Evolutionary conservation across 1,284 basidiomycete genomes (phyloP), one percentile per base, ranked within the genome.

Genomic region (Trichosporon inkin): DNA sequence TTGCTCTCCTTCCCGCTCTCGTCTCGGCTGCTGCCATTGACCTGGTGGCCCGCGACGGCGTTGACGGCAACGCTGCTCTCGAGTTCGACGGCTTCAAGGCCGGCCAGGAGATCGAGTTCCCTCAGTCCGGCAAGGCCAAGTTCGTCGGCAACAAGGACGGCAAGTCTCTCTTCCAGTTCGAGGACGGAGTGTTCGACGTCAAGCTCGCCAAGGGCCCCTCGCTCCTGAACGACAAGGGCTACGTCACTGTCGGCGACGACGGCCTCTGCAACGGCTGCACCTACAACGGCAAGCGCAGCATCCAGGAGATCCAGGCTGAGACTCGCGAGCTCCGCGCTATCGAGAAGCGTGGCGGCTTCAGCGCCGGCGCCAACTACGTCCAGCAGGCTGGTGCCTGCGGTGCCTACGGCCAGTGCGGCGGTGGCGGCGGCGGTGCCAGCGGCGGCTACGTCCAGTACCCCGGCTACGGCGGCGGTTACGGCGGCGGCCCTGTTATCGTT

Each of bases 101-200:
- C 24, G 44, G 44, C 13, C 24, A 49, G 24, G 44, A 49, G 44
- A 24, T 49, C 22, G 44, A 49, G 6, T 49, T 49, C 24, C 44
- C 44, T 24, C 22, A 49, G 22, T 22, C 44, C 14, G 44, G 44
- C 24, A 49, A 49, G 44, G 44, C 22, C 44, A 49, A 49, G 44
- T 49, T 49, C 11, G 22, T 49, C 44, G 44, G 44, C 24, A 49
- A 49, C 44, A 49, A 49, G 44, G 44, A 49, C 44, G 44, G 44
- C 44, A 49, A 49, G 44, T 49, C 44, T 24, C 22, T 49, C 44
- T 49, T 49, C 44, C 44, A 49, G 44, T 49, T 49, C 24, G 44
- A 49, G 6, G 28, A 49, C 44, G 44, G 44, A 13, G 44, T 49
- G 4, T 49, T 28, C 28, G 44, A 49, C 16, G 44, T 49, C 24